Percentiles rank a stretch among this genome's conserved stretches.
phyloP scores from a whole-genome alignment of 441 rosid species.

The Euphorbia schlechtendalii region DNA sequence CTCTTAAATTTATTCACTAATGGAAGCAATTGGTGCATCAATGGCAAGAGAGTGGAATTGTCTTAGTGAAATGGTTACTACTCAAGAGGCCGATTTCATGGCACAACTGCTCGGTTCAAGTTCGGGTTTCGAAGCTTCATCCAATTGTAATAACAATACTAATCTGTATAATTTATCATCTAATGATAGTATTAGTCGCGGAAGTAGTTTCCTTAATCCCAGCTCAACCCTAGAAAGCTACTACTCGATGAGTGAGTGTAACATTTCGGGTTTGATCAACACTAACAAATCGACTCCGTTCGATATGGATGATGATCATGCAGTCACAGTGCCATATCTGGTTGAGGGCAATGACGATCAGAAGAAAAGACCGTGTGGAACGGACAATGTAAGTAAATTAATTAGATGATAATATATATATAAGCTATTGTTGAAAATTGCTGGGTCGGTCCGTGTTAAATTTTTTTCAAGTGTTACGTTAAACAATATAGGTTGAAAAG shows the following conservation, averaged over 20 bases:
- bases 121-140: slow-evolving; percentile 21
- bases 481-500: slow-evolving; percentile 31
- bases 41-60: slow-evolving; percentile 56
- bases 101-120: slow-evolving; percentile 43
- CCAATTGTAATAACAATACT: slow-evolving; percentile 5
- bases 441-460: too few relatives aligned
- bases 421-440: too few relatives aligned
- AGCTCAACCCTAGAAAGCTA: slow-evolving; percentile 27
- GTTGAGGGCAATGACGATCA: slow-evolving; percentile 29
- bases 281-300: slow-evolving; percentile 25
- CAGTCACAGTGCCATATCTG: slow-evolving; percentile 32
- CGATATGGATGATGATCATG: slow-evolving; percentile 36
- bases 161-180: slow-evolving; percentile 19
- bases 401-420: too few relatives aligned
- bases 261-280: slow-evolving; percentile 20
- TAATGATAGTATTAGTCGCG: slow-evolving; percentile 17
- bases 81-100: slow-evolving; percentile 73
- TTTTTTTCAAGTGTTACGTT: background rate
- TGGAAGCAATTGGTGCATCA: slow-evolving; percentile 48
- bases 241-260: slow-evolving; percentile 23
- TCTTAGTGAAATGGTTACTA: slow-evolving; percentile 40
- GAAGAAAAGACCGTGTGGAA: slow-evolving; percentile 44
- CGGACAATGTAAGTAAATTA: slow-evolving; percentile 40
- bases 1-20: background rate
- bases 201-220: slow-evolving; percentile 20